phyloP scores from a whole-genome alignment of 2,329 filamentous ascomycete genomes.

The Colletotrichum chlorophyti region DNA sequence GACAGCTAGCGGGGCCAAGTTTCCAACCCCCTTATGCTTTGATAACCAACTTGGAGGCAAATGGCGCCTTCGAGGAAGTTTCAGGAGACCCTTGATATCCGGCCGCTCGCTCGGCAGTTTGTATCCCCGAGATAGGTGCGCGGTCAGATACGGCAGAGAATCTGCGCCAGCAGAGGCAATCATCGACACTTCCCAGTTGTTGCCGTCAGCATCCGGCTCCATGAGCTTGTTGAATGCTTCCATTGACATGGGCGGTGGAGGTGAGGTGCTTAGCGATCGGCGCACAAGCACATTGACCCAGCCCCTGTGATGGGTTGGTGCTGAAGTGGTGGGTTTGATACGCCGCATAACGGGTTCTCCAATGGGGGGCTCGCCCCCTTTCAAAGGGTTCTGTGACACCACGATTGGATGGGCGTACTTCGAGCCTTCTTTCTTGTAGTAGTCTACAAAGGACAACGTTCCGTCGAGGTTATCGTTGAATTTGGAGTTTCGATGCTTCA shows the following conservation, averaged over 20 bases:
- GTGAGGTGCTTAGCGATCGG: no score
- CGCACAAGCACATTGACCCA: no score
- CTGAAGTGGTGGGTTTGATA: no score
- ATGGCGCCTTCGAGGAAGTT: slow-evolving; percentile 4
- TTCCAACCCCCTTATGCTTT: slow-evolving; percentile 1
- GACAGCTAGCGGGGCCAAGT: neutral
- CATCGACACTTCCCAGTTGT: neutral
- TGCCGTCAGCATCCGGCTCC: no score
- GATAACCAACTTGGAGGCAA: neutral
- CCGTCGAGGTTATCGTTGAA: slow-evolving; percentile 51
- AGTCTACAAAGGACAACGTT: slow-evolving; percentile 40
- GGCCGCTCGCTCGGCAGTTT: slow-evolving; percentile 12
- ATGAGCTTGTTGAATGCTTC: no score
- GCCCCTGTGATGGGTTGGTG: no score
- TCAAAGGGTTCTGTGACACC: slow-evolving; percentile 33
- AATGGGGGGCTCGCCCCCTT: slow-evolving; percentile 31
- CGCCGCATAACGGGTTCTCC: neutral
- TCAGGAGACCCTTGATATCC: slow-evolving; percentile 14
- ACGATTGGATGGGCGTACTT: slow-evolving; percentile 30
- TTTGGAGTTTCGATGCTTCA: slow-evolving; percentile 25
- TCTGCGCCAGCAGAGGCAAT: neutral
- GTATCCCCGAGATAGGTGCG: neutral
- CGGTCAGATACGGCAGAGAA: neutral
- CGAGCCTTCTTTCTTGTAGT: neutral
- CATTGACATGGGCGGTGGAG: no score